These are phyloP conservation scores for Pleurotus tuoliensis DNA, from an alignment of 768 basidiomycete genomes.

Conservation along the genomic window DNA sequence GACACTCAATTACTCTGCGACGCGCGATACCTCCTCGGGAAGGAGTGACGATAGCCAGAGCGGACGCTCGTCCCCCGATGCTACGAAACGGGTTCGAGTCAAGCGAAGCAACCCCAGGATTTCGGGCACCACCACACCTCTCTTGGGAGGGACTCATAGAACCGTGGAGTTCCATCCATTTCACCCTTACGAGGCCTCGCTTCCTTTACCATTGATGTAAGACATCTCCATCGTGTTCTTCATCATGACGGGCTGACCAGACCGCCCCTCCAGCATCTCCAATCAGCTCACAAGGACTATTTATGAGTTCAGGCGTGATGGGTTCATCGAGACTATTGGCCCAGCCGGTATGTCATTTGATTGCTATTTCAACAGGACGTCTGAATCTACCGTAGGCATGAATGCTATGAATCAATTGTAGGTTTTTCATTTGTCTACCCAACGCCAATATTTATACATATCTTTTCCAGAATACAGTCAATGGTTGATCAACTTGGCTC, in stretches of 20 bases:
- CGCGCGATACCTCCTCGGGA: conserved; percentile 23
- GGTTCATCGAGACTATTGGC: conserved; percentile 84
- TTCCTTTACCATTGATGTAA: conserved; percentile 82
- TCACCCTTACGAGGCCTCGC: conserved; percentile 47
- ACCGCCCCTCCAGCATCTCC: conserved; percentile 51
- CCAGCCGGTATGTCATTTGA: conserved; percentile 60
- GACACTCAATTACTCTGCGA: conserved; percentile 40
- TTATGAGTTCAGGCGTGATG: conserved; percentile 74
- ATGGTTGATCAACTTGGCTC: conserved; percentile 83
- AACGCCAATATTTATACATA: neutral
- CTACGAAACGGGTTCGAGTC: conserved; percentile 64
- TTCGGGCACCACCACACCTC: conserved; percentile 50
- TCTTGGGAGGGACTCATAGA: conserved; percentile 52
- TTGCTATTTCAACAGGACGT: neutral
- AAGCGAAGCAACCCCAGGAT: conserved; percentile 67
- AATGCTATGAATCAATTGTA: conserved; percentile 75
- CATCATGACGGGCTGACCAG: too few species aligned
- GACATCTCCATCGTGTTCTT: conserved; percentile 14
- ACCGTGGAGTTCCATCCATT: conserved; percentile 59
- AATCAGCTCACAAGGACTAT: conserved; percentile 72
- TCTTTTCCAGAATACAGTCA: conserved; percentile 52
- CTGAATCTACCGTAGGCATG: conserved; percentile 40
- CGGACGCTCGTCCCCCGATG: conserved; percentile 39
- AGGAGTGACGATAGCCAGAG: conserved; percentile 23
- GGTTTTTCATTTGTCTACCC: conserved; percentile 14